phyloP scores from a whole-genome alignment of 2,329 filamentous ascomycete species.

The Colletotrichum limetticola region DNA sequence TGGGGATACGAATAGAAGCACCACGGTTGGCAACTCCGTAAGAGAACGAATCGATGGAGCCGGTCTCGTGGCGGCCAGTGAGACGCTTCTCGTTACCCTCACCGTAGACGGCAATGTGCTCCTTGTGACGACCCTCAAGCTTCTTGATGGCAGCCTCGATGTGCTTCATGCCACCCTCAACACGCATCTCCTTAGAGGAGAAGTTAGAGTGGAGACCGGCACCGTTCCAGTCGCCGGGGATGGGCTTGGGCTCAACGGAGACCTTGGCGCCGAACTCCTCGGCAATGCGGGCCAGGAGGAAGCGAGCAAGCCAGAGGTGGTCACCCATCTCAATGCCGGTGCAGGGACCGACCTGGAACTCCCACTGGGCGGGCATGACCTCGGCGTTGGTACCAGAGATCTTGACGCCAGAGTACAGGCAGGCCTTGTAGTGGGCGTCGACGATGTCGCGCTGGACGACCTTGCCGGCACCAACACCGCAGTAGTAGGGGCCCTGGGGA shows the following conservation, averaged over 20 bases:
- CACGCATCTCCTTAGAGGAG: slow-evolving; percentile 88
- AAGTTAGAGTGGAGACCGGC: slow-evolving; percentile 95
- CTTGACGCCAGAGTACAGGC: slow-evolving; percentile 77
- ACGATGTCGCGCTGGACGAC: slow-evolving; percentile 98
- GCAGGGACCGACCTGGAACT: slow-evolving; percentile 96
- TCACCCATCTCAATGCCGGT: slow-evolving; percentile 92
- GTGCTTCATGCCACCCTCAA: slow-evolving; percentile 89
- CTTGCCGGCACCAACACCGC: slow-evolving; percentile 94
- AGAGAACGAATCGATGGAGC: slow-evolving; percentile 90
- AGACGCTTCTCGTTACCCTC: slow-evolving; percentile 96
- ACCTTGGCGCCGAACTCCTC: slow-evolving; percentile 98
- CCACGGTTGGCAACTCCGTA: slow-evolving; percentile 97
- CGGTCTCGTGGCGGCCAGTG: slow-evolving; percentile 94
- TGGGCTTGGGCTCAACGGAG: slow-evolving; percentile 94
- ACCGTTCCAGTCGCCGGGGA: slow-evolving; percentile 90
- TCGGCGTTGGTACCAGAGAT: slow-evolving; percentile 99
- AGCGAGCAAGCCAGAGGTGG: slow-evolving; percentile 89
- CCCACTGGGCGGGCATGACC: slow-evolving; percentile 98
- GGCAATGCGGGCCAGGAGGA: slow-evolving; percentile 87
- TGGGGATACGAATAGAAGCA: slow-evolving; percentile 91
- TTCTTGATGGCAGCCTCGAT: slow-evolving; percentile 91
- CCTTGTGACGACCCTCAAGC: slow-evolving; percentile 79
- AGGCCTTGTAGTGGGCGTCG: slow-evolving; percentile 89
- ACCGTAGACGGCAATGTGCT: slow-evolving; percentile 94
- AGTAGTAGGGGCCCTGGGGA: slow-evolving; percentile 91